Base-by-base conservation (phyloP, 208 protist genomes). In the Borovskyia barvae region DNA sequence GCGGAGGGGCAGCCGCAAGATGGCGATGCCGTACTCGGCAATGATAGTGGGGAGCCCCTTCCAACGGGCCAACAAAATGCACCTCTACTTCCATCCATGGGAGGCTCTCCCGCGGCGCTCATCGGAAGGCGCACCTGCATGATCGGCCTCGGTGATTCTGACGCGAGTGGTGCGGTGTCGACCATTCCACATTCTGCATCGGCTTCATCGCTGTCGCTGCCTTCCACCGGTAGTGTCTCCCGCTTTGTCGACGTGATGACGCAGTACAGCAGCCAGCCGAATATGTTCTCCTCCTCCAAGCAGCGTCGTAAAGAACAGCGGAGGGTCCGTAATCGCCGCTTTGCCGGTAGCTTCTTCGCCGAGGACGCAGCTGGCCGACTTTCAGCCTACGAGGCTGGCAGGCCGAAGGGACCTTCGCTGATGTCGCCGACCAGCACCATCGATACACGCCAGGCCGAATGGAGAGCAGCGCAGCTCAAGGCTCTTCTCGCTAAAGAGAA, bases 331-430 rank as follows among this genome's bases (percentile, higher is more conserved):
- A 58, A 22, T 41, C n/a, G 65, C 17, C 19, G 26, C 20, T 24
- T 40, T 17, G 48, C 19, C 26, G 64, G 47, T 14, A 49, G 61
- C 1, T 66, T 95, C 36, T 56, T 93, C 28, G 85, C 67, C 4
- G 79, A 92, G 57, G 80, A 85, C 46, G 49, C 36, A 8, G 77
- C 78, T 20, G 89, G 89, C 1, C 82, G 85, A 2, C 55, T 95
- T 14, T 71, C 76, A 0, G 47, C 76, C 57, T 89, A 75, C 66
- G 64, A 56, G 30, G 85, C 72, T 1, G 89, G 85, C 26, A 64
- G 67, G 29, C 75, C 72, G 17, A 75, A 57, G 11, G 85, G 89
- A 3, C 80, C 89, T 1, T 74, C 81, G 11, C 54, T 95, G 19
- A 58, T 82, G 14, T 35, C 53, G 20, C 29, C 45, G 1, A 48